These are phyloP conservation scores for Populus hybrid DNA, from an alignment of 441 rosid species.

Conservation along the genomic window DNA sequence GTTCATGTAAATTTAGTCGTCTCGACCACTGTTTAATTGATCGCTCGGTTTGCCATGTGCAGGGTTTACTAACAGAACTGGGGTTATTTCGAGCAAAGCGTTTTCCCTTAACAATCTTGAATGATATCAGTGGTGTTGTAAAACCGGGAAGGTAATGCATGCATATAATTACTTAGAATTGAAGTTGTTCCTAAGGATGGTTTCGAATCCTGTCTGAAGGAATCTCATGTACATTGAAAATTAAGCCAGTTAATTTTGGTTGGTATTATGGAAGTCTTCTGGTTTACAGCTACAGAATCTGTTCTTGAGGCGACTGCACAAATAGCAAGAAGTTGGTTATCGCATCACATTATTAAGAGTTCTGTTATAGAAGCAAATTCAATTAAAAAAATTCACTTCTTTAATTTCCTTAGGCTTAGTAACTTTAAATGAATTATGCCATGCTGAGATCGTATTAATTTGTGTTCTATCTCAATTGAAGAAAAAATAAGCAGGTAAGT, in stretches of 20 bases:
- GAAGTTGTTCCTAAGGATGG: neutral
- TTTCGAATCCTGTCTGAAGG: neutral
- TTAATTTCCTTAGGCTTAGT: neutral
- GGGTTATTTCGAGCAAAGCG: constrained; percentile 47
- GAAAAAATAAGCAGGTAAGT: neutral
- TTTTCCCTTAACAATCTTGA: constrained; percentile 48
- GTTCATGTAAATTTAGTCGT: neutral
- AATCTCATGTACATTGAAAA: neutral
- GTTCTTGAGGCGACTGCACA: neutral
- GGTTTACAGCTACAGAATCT: neutral
- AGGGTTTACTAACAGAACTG: constrained; percentile 43
- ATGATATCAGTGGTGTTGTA: constrained; percentile 56
- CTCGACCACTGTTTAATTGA: neutral
- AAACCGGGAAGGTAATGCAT: constrained; percentile 68
- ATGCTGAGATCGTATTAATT: neutral
- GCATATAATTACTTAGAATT: neutral
- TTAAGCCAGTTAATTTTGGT: neutral
- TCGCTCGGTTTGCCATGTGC: constrained; percentile 9
- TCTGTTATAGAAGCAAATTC: neutral
- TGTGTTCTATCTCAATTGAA: neutral
- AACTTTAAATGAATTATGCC: neutral
- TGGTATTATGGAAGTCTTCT: neutral
- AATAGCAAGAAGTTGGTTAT: neutral
- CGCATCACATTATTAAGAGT: neutral
- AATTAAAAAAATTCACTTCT: no score